phyloP scores from a whole-genome alignment of 2,329 filamentous ascomycete species.

The Westerdykella ornata region DNA sequence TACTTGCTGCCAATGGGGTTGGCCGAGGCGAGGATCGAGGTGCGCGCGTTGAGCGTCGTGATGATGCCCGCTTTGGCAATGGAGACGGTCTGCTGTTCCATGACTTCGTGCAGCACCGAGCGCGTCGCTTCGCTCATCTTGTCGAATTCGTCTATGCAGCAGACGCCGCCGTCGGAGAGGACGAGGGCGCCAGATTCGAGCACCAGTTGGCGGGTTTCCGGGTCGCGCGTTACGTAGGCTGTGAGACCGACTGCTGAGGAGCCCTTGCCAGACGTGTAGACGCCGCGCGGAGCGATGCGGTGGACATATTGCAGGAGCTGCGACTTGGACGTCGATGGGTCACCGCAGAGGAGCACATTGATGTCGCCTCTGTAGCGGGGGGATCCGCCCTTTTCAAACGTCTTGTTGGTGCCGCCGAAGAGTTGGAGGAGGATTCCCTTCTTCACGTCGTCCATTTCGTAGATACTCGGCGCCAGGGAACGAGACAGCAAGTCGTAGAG shows the following conservation, averaged over 20 bases:
- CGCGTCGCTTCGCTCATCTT: conserved; percentile 72
- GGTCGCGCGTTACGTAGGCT: conserved; percentile 69
- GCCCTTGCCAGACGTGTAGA: conserved; percentile 70
- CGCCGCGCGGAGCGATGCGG: conserved; percentile 87
- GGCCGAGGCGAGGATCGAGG: conserved; percentile 90
- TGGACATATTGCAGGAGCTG: conserved; percentile 92
- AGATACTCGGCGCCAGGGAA: conserved; percentile 88
- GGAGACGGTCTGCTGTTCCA: conserved; percentile 74
- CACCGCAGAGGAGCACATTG: conserved; percentile 92
- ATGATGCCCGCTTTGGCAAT: conserved; percentile 75
- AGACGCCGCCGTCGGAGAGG: conserved; percentile 66
- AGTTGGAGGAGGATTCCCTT: conserved; percentile 95
- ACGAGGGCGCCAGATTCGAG: conserved; percentile 69
- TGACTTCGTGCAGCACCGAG: conserved; percentile 71
- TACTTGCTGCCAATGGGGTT: conserved; percentile 98
- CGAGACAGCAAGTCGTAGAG: conserved; percentile 89
- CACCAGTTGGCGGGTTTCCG: conserved; percentile 65
- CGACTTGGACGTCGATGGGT: conserved; percentile 93
- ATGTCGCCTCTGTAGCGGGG: conserved; percentile 96
- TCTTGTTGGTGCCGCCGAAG: conserved; percentile 97
- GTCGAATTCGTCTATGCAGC: conserved; percentile 74
- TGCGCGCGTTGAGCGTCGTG: conserved; percentile 87
- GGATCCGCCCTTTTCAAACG: conserved; percentile 91
- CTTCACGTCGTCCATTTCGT: conserved; percentile 98
- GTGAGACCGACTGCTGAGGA: conserved; percentile 71